Conservation (phyloP, 768 basidiomycete species). For the Collybia mongolica region DNA sequence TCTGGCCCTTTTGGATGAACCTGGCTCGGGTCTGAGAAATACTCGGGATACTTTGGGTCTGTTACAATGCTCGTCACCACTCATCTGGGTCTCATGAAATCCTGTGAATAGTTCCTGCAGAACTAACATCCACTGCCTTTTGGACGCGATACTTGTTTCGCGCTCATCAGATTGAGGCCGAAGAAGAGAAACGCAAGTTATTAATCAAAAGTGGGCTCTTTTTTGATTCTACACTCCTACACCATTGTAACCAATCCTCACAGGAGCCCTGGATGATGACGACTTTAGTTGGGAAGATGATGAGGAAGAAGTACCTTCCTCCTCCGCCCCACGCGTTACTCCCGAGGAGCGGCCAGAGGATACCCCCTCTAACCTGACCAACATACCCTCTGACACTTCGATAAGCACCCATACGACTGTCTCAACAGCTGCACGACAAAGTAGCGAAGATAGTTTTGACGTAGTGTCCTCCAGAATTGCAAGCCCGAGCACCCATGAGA, state of each 20-base stretch:
- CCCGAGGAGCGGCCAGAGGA: background rate
- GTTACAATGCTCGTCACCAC: conserved; percentile 5
- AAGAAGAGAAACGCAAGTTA: conserved; percentile 77
- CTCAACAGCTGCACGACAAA: conserved; percentile 37
- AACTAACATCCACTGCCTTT: conserved; percentile 63
- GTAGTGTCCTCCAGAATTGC: conserved; percentile 57
- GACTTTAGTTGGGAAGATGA: conserved; percentile 95
- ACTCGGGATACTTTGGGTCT: conserved; percentile 62
- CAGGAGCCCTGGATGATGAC: conserved; percentile 74
- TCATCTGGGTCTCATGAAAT: conserved; percentile 5
- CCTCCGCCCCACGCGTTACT: conserved; percentile 7
- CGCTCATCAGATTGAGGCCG: conserved; percentile 73
- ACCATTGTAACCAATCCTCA: background rate
- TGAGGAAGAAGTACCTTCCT: conserved; percentile 59
- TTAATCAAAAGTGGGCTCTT: conserved; percentile 61
- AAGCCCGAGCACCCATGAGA: conserved; percentile 40
- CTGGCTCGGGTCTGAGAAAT: conserved; percentile 52
- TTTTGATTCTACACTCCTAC: background rate
- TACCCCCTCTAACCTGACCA: no score
- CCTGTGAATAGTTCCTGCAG: conserved; percentile 60
- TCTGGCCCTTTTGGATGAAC: conserved; percentile 45
- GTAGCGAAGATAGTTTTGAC: conserved; percentile 70
- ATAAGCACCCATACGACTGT: conserved; percentile 6
- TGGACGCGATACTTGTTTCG: conserved; percentile 94
- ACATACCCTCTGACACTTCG: conserved; percentile 1